Percentiles rank a stretch among this genome's conserved stretches.
Evolutionary conservation across 768 basidiomycete genomes (phyloP).

Genomic region (Collybiopsis luxurians): DNA sequence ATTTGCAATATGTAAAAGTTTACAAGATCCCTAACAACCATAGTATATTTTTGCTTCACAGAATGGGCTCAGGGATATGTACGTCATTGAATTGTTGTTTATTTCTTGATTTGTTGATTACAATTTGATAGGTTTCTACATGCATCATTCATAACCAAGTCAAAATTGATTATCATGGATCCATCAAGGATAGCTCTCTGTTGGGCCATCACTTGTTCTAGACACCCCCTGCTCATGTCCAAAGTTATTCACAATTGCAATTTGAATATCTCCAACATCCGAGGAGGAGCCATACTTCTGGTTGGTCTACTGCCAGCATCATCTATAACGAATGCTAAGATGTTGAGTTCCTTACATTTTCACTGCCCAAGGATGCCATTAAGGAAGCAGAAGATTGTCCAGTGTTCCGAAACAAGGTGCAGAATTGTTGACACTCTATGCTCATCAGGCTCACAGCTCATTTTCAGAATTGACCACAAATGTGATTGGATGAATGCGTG

Average conservation of each 20-base stretch:
- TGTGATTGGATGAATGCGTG: too few relatives aligned
- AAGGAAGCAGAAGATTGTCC: constrained; percentile 38
- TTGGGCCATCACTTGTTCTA: constrained; percentile 57
- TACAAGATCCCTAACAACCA: too few relatives aligned
- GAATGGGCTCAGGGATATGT: too few relatives aligned
- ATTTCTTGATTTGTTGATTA: too few relatives aligned
- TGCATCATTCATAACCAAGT: constrained; percentile 24
- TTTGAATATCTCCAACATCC: not conserved
- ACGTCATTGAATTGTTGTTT: too few relatives aligned
- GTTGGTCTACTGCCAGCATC: not conserved
- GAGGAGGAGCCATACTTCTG: constrained; percentile 2
- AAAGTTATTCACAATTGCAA: constrained; percentile 32
- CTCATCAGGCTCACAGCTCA: too few relatives aligned
- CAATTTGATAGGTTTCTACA: constrained; percentile 30
- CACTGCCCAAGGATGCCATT: constrained; percentile 39
- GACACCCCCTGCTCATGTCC: constrained; percentile 57
- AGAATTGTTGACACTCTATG: constrained; percentile 5
- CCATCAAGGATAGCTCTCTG: constrained; percentile 38
- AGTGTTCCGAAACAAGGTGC: constrained; percentile 43
- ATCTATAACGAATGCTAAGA: not conserved
- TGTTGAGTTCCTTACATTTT: constrained; percentile 34
- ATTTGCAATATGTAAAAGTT: too few relatives aligned
- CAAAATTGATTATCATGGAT: constrained; percentile 10
- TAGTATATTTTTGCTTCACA: constrained; percentile 25
- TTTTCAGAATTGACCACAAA: too few relatives aligned